Evolutionary conservation across 106 monocot genomes (phyloP).

Genomic region (Iris macrosiphon): DNA sequence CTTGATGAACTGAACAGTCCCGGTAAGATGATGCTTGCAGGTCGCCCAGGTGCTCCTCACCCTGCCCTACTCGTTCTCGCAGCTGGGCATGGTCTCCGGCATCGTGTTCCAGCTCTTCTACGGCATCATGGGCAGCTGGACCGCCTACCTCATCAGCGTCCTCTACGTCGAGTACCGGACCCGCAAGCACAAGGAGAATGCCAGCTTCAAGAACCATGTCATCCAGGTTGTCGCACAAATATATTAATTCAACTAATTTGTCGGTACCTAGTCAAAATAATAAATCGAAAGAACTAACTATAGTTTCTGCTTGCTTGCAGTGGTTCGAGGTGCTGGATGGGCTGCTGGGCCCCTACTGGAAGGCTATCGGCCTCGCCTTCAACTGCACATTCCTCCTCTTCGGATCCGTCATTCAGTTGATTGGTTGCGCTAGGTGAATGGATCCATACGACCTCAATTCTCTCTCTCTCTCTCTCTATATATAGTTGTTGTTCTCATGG

Average conservation of each 20-base stretch:
- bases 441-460: too few species aligned
- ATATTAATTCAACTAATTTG: too few species aligned
- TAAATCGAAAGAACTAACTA: too few species aligned
- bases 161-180: conserved; percentile 57
- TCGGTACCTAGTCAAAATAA: too few species aligned
- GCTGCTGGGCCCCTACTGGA: conserved; percentile 66
- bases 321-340: conserved; percentile 79
- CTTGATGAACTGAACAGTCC: too few species aligned
- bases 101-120: conserved; percentile 53
- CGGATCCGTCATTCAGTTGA: conserved; percentile 64
- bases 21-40: too few species aligned
- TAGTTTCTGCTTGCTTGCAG: conserved; percentile 25
- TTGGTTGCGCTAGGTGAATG: conserved; percentile 22
- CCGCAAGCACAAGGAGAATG: conserved; percentile 54
- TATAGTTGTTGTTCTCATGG: too few species aligned
- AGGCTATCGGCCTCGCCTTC: conserved; percentile 61
- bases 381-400: conserved; percentile 84
- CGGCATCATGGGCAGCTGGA: conserved; percentile 59
- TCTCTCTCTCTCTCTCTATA: too few species aligned
- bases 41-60: conserved; percentile 60
- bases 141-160: conserved; percentile 58
- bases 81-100: conserved; percentile 56
- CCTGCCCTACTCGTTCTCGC: conserved; percentile 60
- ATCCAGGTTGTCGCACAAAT: conserved; percentile 18
- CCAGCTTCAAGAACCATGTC: conserved; percentile 55